Base-by-base conservation (phyloP, 2,329 filamentous ascomycete species). In the Dactylellina haptotyla region DNA sequence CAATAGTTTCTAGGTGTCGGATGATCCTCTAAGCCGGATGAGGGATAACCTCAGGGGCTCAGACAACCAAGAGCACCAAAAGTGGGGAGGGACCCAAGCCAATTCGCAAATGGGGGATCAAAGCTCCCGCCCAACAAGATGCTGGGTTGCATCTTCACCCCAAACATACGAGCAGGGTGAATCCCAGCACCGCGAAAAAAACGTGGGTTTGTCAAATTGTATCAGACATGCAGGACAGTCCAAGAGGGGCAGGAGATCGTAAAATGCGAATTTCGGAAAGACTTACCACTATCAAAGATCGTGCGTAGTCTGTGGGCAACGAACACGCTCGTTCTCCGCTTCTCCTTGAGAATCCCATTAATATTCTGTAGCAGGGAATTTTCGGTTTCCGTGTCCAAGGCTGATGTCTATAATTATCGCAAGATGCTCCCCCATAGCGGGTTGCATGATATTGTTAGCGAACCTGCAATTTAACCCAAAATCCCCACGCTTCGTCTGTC, bases 321-420 rank as follows among this genome's bases (percentile, higher is more conserved):
- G 79, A 98, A 98, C 0, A 99, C 91, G 77, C 93, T 97, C 0
- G 95, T 98, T 65, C 93, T 87, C 2, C 84, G 84, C 83, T 96
- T 97, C 78, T 97, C 93, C 77, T 90, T 90, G 61, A 98, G 83
- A 59, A 98, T 95, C 76, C 89, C 89, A 81, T 97, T 97, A 80
- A 98, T 97, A 79, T 97, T 96, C 73, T 89, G 85, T 83, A 98
- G 88, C 54, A 98, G 84, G 1, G 91, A 90, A 81, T 96, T 91
- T 82, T 97, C 94, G 0, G 94, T 97, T 79, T 97, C 91, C 0
- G 94, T 97, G 80, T 97, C 93, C 32, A 97, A 84, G 0, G 94
- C 93, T 51, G 90, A 94, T 0, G 93, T 97, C 78, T 87, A 76
- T 56, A 46, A 25, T 59, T 59, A 59, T 46, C 63, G 25, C 30